Base-by-base conservation (phyloP, 352 stramenopile species). In the Globisporangium yorkense region DNA sequence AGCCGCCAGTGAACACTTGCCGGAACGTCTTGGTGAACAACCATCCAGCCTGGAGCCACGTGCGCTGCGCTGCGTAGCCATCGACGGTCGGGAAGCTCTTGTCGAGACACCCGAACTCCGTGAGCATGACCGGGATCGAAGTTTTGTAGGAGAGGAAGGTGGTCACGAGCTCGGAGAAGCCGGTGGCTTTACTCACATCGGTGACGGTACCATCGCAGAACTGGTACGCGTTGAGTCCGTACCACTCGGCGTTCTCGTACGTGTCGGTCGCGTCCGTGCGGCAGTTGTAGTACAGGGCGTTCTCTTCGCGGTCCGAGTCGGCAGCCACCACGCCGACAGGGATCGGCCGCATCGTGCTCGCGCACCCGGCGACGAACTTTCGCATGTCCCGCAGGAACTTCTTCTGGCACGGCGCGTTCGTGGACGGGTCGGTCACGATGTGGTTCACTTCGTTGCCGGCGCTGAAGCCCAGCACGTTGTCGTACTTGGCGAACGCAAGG, bases 381-480 rank as follows among this genome's bases (percentile, higher is more conserved):
- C 86, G 72, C 81, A 96, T 92, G 56, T 96, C 88, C 4, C 74
- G 68, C 39, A 96, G 67, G 52, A 95, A 94, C 61, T 95, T 95
- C 66, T 96, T 96, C 59, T 94, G 82, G 64, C 88, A 96, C 9
- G 87, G 77, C 10, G 78, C 83, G 52, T 95, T 94, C 10, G 69
- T 65, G 10, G 57, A 59, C 0, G 66, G 55, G 13, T 71, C 62
- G 0, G 48, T 44, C 8, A 84, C 70, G n/a, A 75, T 69, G 54
- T 93, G 70, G 59, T 93, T 94, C 31, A 92, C 64, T 64, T 96
- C 86, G 65, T 95, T 96, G 40, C 84, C 86, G 4, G 71, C 82
- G 54, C 79, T 89, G 61, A 92, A 89, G 9, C 57, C 82, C 44
- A 96, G 46, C 2, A 88, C 70, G 61, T 96, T 96, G 74, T 87